phyloP scores from a whole-genome alignment of 768 basidiomycete genomes.

The Pholiota microspora region DNA sequence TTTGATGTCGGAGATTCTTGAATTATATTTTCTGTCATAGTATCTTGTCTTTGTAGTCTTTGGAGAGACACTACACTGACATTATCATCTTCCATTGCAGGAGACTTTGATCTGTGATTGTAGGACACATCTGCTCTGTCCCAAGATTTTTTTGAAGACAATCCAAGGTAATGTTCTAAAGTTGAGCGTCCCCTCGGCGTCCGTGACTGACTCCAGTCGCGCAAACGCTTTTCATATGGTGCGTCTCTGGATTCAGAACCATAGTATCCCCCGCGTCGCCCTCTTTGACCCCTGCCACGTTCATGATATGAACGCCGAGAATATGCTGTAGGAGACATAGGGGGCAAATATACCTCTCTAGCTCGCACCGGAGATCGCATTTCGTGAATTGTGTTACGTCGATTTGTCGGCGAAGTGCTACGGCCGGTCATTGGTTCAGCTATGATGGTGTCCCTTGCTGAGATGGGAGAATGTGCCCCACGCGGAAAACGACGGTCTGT shows the following conservation, averaged over 20 bases:
- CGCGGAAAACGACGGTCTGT: not conserved
- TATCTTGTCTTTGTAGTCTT: not conserved
- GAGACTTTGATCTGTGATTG: not conserved
- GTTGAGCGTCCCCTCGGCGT: not conserved
- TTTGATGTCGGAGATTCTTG: not conserved
- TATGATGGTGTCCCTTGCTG: not conserved
- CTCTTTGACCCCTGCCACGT: not conserved
- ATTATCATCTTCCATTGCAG: not conserved
- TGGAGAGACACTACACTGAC: not conserved
- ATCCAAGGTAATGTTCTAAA: not conserved
- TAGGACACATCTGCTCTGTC: not conserved
- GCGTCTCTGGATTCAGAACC: not conserved
- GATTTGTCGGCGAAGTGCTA: not conserved
- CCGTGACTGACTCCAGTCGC: not conserved
- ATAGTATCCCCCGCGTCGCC: too few relatives aligned
- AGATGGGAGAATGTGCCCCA: not conserved
- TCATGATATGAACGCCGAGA: not conserved
- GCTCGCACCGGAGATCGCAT: not conserved
- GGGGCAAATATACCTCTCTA: not conserved
- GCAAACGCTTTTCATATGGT: not conserved
- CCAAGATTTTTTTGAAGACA: not conserved
- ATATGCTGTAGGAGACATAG: not conserved
- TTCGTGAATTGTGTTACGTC: not conserved
- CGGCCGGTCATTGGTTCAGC: not conserved
- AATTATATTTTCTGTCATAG: not conserved